Conservation (phyloP, 1,284 basidiomycete species). For the Rhodotorula sp. region DNA sequence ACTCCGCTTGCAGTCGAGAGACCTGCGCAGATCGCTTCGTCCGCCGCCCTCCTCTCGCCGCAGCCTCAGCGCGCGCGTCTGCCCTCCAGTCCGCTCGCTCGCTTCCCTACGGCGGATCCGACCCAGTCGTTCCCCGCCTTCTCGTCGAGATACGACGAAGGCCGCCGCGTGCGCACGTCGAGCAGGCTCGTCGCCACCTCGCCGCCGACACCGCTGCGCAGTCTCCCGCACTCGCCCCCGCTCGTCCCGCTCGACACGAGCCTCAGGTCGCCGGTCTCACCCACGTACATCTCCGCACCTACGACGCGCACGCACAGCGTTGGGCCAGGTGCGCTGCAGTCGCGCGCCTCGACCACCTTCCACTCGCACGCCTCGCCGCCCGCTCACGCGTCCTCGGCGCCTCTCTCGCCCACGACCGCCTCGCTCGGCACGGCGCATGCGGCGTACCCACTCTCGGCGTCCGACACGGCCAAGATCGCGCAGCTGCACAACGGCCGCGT, state of each 20-base stretch:
- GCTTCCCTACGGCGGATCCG: neutral
- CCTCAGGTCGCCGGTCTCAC: neutral
- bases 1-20: neutral
- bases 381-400: neutral
- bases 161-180: neutral
- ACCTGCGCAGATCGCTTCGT: neutral
- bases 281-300: neutral
- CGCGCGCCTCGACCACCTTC: neutral
- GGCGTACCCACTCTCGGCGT: constrained; percentile 18
- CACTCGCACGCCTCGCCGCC: too few species aligned
- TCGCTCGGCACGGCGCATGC: neutral
- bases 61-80: neutral
- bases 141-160: too few species aligned
- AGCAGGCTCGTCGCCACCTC: neutral
- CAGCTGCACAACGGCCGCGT: constrained; percentile 34
- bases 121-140: too few species aligned
- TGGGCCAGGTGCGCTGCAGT: neutral
- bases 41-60: neutral
- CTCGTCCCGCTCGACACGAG: neutral
- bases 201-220: neutral
- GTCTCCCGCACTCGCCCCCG: neutral
- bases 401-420: neutral
- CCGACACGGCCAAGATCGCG: constrained; percentile 27
- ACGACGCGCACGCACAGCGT: neutral
- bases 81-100: neutral